Conservation (phyloP, 441 rosid genomes). For the Breynia disticha region DNA sequence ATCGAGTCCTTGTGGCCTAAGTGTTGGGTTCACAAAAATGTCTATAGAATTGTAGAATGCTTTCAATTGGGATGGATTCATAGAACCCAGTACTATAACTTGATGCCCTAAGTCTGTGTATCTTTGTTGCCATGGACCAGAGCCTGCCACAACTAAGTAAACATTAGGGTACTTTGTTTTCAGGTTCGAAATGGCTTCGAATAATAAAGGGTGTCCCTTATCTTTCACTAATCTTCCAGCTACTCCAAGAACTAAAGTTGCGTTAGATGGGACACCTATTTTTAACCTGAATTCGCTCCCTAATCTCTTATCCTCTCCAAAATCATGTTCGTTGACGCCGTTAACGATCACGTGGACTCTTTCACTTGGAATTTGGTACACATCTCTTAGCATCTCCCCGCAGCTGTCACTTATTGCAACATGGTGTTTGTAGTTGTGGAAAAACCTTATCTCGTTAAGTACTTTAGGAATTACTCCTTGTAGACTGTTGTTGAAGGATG, state of each 20-base stretch:
- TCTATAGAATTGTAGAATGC: constrained; percentile 72
- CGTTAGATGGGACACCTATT: constrained; percentile 43
- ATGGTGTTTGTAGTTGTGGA: constrained; percentile 64
- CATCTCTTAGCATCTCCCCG: constrained; percentile 83
- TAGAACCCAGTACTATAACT: constrained; percentile 60
- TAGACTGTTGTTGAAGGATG: constrained; percentile 37
- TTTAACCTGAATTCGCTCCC: constrained; percentile 50
- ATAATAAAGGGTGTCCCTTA: constrained; percentile 74
- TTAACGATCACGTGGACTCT: constrained; percentile 87
- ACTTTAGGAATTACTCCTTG: constrained; percentile 63
- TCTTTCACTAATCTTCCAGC: constrained; percentile 87
- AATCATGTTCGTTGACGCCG: constrained; percentile 70
- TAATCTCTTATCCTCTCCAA: constrained; percentile 26
- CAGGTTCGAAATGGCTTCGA: constrained; percentile 49
- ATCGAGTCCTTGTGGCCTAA: constrained; percentile 93
- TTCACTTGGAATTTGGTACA: constrained; percentile 68
- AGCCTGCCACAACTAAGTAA: constrained; percentile 62
- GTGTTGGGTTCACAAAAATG: constrained; percentile 72
- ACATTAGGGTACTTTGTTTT: constrained; percentile 30
- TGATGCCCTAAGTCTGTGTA: constrained; percentile 54
- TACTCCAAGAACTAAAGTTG: constrained; percentile 57
- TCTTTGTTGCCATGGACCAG: constrained; percentile 78
- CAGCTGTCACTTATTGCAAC: constrained; percentile 87
- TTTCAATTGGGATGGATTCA: constrained; percentile 46
- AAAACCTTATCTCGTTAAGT: constrained; percentile 77